These are phyloP conservation scores for Brassica rapa DNA, from an alignment of 345 rosid genomes.

Conservation along the genomic window DNA sequence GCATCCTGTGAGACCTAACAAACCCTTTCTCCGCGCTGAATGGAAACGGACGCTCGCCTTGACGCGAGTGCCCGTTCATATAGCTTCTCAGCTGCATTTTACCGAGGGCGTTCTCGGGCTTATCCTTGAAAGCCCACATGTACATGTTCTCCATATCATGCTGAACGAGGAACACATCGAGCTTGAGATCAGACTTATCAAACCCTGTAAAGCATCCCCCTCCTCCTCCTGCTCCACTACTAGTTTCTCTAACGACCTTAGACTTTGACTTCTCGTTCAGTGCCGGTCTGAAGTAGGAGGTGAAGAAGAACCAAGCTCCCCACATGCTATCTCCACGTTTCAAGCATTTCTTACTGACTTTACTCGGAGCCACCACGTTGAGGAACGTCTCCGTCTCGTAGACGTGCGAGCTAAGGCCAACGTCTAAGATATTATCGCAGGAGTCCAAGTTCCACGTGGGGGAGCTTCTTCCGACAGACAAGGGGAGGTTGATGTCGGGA, in stretches of 20 bases:
- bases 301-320: slow-evolving; percentile 99
- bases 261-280: slow-evolving; percentile 81
- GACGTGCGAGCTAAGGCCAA: slow-evolving; percentile 68
- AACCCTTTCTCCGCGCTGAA: slow-evolving; percentile 91
- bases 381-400: slow-evolving; percentile 70
- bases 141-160: slow-evolving; percentile 99
- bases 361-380: slow-evolving; percentile 51
- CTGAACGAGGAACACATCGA: slow-evolving; percentile 90
- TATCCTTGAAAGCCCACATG: slow-evolving; percentile 99
- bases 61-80: slow-evolving; percentile 99
- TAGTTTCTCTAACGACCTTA: slow-evolving; percentile 60
- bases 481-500: slow-evolving; percentile 93
- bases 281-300: slow-evolving; percentile 85
- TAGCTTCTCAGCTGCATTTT: slow-evolving; percentile 98
- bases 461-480: slow-evolving; percentile 59
- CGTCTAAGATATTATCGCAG: slow-evolving; percentile 72
- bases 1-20: slow-evolving; percentile 96
- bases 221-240: slow-evolving; percentile 16
- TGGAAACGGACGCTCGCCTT: slow-evolving; percentile 90
- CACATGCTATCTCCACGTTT: slow-evolving; percentile 88
- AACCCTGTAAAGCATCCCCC: slow-evolving; percentile 55
- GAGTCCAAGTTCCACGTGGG: slow-evolving; percentile 64
- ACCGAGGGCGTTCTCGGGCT: slow-evolving; percentile 94
- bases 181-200: slow-evolving; percentile 86
- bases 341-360: slow-evolving; percentile 61